phyloP scores from a whole-genome alignment of 1,284 basidiomycete species.

The Pyrrhoderma lamaoense region DNA sequence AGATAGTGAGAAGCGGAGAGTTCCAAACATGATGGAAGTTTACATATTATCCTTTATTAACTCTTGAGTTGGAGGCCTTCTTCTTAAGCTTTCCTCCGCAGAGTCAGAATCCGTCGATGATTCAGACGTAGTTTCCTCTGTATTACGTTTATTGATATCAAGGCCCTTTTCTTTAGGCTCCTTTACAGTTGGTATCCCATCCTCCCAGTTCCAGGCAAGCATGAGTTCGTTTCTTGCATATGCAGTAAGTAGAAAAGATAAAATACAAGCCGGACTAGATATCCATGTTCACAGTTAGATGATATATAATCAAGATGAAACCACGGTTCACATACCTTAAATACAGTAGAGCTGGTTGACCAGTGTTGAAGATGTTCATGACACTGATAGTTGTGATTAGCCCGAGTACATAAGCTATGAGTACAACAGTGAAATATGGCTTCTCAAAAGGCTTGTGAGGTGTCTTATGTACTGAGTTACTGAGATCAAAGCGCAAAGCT shows the following conservation, averaged over 20 bases:
- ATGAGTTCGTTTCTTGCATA: constrained; percentile 47
- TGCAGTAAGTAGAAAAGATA: constrained; percentile 52
- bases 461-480: constrained; percentile 32
- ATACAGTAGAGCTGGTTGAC: constrained; percentile 92
- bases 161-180: constrained; percentile 1
- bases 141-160: no score
- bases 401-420: constrained; percentile 76
- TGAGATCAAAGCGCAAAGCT: constrained; percentile 82
- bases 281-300: constrained; percentile 22
- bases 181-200: constrained; percentile 29
- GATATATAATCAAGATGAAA: neutral
- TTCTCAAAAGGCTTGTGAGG: constrained; percentile 19
- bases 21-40: no score
- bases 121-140: no score
- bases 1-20: no score
- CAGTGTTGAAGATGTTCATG: constrained; percentile 76
- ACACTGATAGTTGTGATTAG: constrained; percentile 77
- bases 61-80: no score
- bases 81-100: no score
- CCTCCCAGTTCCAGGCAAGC: constrained; percentile 60
- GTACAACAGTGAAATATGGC: constrained; percentile 72
- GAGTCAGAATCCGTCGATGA: no score
- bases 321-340: constrained; percentile 55
- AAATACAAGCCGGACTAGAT: constrained; percentile 54
- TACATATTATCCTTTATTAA: no score